Percentiles rank a stretch among this genome's conserved stretches.
Evolutionary conservation across 345 rosid genomes (phyloP).

Genomic region (Ceriops decandra): DNA sequence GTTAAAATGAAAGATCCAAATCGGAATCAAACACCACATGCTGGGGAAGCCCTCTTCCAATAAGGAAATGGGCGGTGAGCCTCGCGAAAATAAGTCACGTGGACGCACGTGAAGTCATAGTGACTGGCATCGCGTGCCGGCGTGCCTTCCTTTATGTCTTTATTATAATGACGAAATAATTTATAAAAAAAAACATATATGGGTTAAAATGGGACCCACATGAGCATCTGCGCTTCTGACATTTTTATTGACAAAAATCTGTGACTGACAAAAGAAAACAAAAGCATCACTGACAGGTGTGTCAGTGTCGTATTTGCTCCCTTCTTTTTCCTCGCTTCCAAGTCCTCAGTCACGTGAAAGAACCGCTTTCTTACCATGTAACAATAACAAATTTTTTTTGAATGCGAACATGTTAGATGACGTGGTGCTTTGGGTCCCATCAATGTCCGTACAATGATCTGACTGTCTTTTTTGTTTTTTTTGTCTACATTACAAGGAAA

Average conservation of each 20-base stretch:
- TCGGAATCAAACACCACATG: too few relatives aligned
- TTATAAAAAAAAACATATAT: too few relatives aligned
- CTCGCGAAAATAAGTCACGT: slow-evolving; percentile 44
- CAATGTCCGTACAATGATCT: slow-evolving; percentile 13
- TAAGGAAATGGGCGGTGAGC: neutral
- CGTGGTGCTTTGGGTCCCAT: slow-evolving; percentile 21
- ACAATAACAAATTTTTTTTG: neutral
- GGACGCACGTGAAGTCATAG: slow-evolving; percentile 45
- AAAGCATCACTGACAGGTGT: slow-evolving; percentile 11
- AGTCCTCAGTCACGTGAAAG: slow-evolving; percentile 30
- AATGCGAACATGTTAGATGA: slow-evolving; percentile 20
- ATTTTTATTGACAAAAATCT: neutral
- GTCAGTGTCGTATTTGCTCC: slow-evolving; percentile 22
- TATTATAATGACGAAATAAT: too few relatives aligned
- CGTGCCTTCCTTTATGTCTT: slow-evolving; percentile 44
- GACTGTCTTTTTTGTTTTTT: too few relatives aligned
- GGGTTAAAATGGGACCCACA: slow-evolving; percentile 32
- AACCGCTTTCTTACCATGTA: neutral
- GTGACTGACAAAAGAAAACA: neutral
- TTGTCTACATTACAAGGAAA: too few relatives aligned
- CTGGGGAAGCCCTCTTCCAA: neutral
- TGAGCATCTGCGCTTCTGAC: slow-evolving; percentile 41
- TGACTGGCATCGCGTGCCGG: slow-evolving; percentile 45
- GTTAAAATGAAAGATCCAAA: too few relatives aligned
- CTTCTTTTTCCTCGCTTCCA: neutral